Percentiles rank a stretch among this genome's conserved stretches.
Evolutionary conservation across 192 early-diverging fungal genomes (phyloP).

Genomic region (Gaertneriomyces semiglobifer): DNA sequence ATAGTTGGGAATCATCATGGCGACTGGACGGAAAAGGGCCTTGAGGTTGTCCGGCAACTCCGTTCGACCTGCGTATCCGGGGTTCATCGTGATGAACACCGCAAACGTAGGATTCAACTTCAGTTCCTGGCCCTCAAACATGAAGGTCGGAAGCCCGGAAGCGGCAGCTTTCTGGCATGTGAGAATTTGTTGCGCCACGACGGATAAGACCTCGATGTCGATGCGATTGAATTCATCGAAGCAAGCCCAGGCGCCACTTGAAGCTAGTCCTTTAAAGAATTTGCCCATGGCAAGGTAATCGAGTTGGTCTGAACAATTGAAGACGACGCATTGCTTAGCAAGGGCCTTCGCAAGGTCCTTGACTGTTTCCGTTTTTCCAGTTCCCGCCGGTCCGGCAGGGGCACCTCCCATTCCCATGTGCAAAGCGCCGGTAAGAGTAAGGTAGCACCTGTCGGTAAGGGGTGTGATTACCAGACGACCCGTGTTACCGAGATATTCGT

Average conservation of each 20-base stretch:
- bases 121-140: conserved; percentile 60
- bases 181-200: conserved; percentile 62
- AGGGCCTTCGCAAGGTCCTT: conserved; percentile 61
- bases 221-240: conserved; percentile 66
- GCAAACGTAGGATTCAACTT: conserved; percentile 57
- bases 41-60: conserved; percentile 62
- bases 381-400: conserved; percentile 58
- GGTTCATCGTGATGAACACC: conserved; percentile 65
- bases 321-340: conserved; percentile 64
- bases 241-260: conserved; percentile 61
- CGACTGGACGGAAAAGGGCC: conserved; percentile 61
- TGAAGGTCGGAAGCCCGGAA: conserved; percentile 47
- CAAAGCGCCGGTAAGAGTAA: conserved; percentile 58
- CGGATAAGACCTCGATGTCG: conserved; percentile 61
- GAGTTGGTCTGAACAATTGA: conserved; percentile 63
- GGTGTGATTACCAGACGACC: conserved; percentile 60
- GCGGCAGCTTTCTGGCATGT: conserved; percentile 58
- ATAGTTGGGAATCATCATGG: conserved; percentile 68
- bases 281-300: conserved; percentile 65
- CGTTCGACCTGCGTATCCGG: conserved; percentile 61
- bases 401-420: conserved; percentile 64
- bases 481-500: conserved; percentile 62
- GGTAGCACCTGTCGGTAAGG: conserved; percentile 58
- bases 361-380: conserved; percentile 60
- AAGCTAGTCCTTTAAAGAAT: conserved; percentile 60